Evolutionary conservation across 495 filamentous ascomycete species (phyloP), one percentile per base, ranked within the genome.

Genomic region (Aeminium ludgeri): DNA sequence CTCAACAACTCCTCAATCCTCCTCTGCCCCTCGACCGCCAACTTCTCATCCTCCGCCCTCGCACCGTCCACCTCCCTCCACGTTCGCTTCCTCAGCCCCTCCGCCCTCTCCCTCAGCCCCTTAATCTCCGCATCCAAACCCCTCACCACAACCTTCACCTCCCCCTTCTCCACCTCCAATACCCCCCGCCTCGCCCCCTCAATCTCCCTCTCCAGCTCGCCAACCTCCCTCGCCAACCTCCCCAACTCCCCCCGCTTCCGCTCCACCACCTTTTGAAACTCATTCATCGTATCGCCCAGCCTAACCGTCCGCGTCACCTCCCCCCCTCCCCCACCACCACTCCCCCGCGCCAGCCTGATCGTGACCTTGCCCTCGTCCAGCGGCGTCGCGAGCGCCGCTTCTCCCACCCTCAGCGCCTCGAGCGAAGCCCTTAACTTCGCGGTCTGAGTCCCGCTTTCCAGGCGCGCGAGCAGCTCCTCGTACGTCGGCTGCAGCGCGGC

Each of bases 281-380:
- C 20, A 10, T 6, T 20, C 36, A 39, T 30, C 8, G 36, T 39
- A 10, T 39, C 36, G 11, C 36, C 36, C 7, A 39, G 36, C 20
- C 20, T 28, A 8, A 39, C 25, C 13, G 28, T 8, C 10, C 30
- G 28, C 20, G 7, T 39, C 20, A 4, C 20, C 3, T 4, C 13
- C 19, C 11, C 18, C n/a, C n/a, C n/a, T n/a, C n/a, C n/a, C n/a
- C n/a, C n/a, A n/a, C n/a, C n/a, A 25, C 36, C 36, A 16, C 30
- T 29, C 25, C 12, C 4, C 20, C 10, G 35, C 15, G 23, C 35
- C 6, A 32, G 20, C 28, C 44, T 25, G 10, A 49, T 18, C 2
- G 15, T 17, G 20, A 49, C 36, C 16, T 15, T 15, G n/a, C 44
- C 46, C 10, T 49, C 41, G 18, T 28, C 28, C 6, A 49, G 20